A percentile compares a stretch with the other conserved stretches of the same genome.
Conservation (phyloP, 164 flowering plant species). For the Magnolia changhungtana region DNA sequence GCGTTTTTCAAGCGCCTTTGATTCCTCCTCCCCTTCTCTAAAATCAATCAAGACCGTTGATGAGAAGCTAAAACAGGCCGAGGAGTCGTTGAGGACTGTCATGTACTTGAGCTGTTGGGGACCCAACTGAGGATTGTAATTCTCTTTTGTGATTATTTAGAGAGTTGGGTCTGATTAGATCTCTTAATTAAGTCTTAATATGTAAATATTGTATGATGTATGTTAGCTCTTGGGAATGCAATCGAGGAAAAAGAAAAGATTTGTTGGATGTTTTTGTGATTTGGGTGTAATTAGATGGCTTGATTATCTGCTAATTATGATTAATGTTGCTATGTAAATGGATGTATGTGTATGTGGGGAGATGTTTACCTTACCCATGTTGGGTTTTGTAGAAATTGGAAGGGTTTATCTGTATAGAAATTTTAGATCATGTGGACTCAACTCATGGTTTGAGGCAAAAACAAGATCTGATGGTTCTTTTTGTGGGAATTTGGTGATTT, state of each 20-base stretch:
- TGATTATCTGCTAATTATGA: background rate
- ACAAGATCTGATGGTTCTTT: no score
- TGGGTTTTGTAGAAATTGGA: no score
- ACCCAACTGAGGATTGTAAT: slow-evolving; percentile 3
- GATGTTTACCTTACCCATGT: no score
- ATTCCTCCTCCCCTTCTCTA: slow-evolving; percentile 11
- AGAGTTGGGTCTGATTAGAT: background rate
- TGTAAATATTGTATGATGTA: background rate
- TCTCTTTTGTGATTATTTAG: background rate
- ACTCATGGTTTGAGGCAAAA: no score
- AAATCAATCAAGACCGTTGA: background rate
- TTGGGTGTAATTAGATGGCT: background rate
- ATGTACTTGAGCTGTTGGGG: slow-evolving; percentile 19
- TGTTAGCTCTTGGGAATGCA: background rate
- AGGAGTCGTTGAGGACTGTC: slow-evolving; percentile 16
- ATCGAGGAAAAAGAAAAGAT: background rate
- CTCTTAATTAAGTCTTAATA: background rate
- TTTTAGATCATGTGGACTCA: no score
- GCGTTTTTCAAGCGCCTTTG: slow-evolving; percentile 26
- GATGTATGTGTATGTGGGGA: no score
- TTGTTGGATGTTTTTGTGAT: background rate
- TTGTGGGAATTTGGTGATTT: no score
- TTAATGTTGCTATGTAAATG: no score
- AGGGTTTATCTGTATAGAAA: no score
- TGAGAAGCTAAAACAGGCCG: slow-evolving; percentile 8